Evolutionary conservation across 352 stramenopile species (phyloP).

Genomic region (Phytopythium aichiense): DNA sequence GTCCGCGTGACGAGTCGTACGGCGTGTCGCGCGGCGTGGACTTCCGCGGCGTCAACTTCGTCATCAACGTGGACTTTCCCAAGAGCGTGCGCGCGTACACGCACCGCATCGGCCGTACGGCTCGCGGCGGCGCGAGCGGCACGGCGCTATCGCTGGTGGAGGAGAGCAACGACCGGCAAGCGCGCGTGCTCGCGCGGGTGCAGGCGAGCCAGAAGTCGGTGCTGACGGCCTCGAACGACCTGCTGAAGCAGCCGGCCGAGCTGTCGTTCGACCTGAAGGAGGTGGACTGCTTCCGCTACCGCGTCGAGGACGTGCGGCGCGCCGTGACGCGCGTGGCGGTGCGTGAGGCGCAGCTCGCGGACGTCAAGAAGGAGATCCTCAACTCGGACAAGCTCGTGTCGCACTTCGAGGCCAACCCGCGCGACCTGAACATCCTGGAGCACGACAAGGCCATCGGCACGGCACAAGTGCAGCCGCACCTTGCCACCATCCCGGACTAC

Average conservation of each 20-base stretch:
- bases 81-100: constrained; percentile 94
- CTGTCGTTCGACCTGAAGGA: constrained; percentile 97
- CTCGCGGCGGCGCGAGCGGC: constrained; percentile 93
- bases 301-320: constrained; percentile 94
- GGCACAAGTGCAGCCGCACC: constrained; percentile 92
- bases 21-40: constrained; percentile 97
- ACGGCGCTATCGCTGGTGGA: constrained; percentile 96
- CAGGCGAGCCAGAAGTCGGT: constrained; percentile 91
- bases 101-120: constrained; percentile 98
- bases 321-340: constrained; percentile 94
- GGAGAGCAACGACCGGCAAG: constrained; percentile 71
- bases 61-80: constrained; percentile 99
- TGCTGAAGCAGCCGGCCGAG: constrained; percentile 91
- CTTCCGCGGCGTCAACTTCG: constrained; percentile 97
- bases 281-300: constrained; percentile 98
- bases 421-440: constrained; percentile 92
- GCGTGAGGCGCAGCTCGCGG: constrained; percentile 92
- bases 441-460: constrained; percentile 96
- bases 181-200: constrained; percentile 83
- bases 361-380: constrained; percentile 98
- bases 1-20: constrained; percentile 88
- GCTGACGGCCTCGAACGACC: constrained; percentile 67
- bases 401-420: constrained; percentile 98
- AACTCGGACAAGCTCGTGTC: constrained; percentile 96
- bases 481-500: constrained; percentile 96